Conservation (phyloP, 2,329 filamentous ascomycete species). For the Alternaria longipes region DNA sequence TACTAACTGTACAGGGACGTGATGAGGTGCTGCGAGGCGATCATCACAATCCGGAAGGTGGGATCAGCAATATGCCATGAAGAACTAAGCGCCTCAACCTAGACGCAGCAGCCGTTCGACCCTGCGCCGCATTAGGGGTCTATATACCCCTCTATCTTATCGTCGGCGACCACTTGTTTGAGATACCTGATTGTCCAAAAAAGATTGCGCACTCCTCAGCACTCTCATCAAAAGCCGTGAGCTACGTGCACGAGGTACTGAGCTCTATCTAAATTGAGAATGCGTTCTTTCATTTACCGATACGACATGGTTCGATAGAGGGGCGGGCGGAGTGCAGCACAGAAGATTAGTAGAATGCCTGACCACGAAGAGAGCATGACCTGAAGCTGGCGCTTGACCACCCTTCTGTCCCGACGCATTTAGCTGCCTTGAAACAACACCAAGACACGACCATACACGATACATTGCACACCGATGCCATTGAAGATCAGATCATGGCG, state of each 20-base stretch:
- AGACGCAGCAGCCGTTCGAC: background rate
- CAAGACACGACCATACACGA: background rate
- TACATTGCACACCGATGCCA: background rate
- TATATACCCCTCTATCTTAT: conserved; percentile 1
- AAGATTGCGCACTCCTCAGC: background rate
- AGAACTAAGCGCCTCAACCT: conserved; percentile 1
- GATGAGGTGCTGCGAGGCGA: background rate
- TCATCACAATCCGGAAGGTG: conserved; percentile 10
- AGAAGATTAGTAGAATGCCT: background rate
- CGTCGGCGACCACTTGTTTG: background rate
- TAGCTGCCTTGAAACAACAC: background rate
- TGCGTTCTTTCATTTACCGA: background rate
- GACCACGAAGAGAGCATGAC: background rate
- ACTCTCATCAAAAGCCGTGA: background rate
- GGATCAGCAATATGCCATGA: conserved; percentile 2
- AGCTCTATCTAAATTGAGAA: background rate
- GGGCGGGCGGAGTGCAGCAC: background rate
- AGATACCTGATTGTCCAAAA: background rate
- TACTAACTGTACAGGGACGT: conserved; percentile 6
- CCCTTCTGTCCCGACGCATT: background rate
- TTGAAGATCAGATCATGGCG: background rate
- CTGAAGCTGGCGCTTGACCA: background rate
- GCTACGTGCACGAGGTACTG: background rate
- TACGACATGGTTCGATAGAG: background rate
- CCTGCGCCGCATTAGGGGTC: conserved; percentile 3